These are phyloP conservation scores for Striga asiatica DNA, from an alignment of 257 asterid species.

Conservation along the genomic window DNA sequence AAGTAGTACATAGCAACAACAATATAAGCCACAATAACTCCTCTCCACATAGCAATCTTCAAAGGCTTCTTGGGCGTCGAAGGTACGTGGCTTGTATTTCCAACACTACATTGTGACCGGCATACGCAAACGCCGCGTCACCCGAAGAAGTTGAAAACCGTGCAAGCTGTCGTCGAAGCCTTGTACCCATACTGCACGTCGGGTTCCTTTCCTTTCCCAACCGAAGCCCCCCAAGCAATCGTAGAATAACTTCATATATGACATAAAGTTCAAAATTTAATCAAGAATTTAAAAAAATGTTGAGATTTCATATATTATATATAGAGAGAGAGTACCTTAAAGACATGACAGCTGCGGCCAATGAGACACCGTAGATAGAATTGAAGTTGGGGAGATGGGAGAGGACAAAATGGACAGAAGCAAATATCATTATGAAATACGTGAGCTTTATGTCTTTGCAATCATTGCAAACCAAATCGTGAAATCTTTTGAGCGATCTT, in stretches of 20 bases:
- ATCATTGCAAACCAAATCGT: constrained; percentile 22
- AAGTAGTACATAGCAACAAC: constrained; percentile 23
- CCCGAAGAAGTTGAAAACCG: constrained; percentile 24
- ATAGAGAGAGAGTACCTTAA: too few relatives aligned
- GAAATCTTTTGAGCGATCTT: constrained; percentile 26
- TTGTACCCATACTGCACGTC: constrained; percentile 25
- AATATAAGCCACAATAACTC: constrained; percentile 21
- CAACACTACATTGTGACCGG: constrained; percentile 37
- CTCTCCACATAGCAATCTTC: constrained; percentile 30
- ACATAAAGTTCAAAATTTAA: too few relatives aligned
- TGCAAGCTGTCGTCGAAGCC: constrained; percentile 1
- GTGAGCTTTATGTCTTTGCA: constrained; percentile 14
- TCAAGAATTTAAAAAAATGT: too few relatives aligned
- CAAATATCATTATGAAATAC: constrained; percentile 28
- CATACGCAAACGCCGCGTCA: constrained; percentile 28
- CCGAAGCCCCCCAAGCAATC: constrained; percentile 27
- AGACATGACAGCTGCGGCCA: constrained; percentile 36
- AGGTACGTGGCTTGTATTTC: constrained; percentile 36
- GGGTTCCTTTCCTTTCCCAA: constrained; percentile 18
- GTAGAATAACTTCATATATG: constrained; percentile 34
- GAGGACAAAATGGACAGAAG: constrained; percentile 30
- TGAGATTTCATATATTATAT: too few relatives aligned
- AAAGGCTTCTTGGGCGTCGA: constrained; percentile 28
- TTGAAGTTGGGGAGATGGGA: constrained; percentile 34
- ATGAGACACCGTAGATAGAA: constrained; percentile 27